Base-by-base conservation (phyloP, 2,329 filamentous ascomycete genomes). In the Leptosphaerulina australis region DNA sequence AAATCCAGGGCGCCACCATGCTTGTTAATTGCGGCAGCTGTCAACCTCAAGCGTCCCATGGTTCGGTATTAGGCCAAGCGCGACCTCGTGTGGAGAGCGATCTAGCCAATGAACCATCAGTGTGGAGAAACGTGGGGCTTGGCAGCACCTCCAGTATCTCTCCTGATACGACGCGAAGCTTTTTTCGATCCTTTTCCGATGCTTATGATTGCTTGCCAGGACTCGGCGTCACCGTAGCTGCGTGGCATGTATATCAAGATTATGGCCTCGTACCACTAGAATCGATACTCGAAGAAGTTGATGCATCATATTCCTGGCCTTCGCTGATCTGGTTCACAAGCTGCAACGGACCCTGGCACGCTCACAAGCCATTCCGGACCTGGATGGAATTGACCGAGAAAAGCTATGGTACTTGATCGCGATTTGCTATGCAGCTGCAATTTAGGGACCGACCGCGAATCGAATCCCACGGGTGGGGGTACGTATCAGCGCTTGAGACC, bases 1-100 rank as follows among this genome's bases (percentile, higher is more conserved):
- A 38, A 34, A 39, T 24, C 47, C 39, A 44, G 29, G 28, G 17
- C 47, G 47, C 47, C 47, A 50, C 47, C 35, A 40, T 44, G 47
- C 34, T 29, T 25, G 22, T 44, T 50, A 44, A 40, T 17, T 30
- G 40, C 40, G 47, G 47, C 34, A 36, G 29, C 39, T 44, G 29
- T 50, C 47, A 39, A 36, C 24, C 40, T 50, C 29, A 35, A 28
- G 29, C 35, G 41, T 45, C 35, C 35, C 22, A 34, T 21, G 30
- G 29, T 21, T 35, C 34, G 24, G 35, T 50, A 40, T 50, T 50
- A 40, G 40, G 34, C 12, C 40, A 50, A 50, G 46, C 39, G 39
- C 36, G 33, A 24, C 26, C 34, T 38, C n/a, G 17, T 28, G 35
- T 15, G 15, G 15, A n/a, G 29, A 28, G n/a, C 11, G 15, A 7